Base-by-base conservation (phyloP, 1,284 basidiomycete genomes). In the Ceraceosorus bombacis region DNA sequence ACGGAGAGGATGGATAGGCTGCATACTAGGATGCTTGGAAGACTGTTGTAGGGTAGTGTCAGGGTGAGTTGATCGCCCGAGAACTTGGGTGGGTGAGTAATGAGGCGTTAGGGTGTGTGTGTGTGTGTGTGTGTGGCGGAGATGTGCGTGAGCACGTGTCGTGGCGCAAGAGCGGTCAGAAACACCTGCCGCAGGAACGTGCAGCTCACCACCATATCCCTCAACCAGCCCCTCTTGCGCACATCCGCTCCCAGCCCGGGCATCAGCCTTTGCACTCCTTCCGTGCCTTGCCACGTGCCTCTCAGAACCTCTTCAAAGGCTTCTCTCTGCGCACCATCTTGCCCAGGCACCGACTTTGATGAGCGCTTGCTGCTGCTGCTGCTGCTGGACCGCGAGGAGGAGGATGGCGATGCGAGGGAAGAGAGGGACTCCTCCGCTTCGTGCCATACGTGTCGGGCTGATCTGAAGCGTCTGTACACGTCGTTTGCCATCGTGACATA, bases 401-500 rank as follows among this genome's bases (percentile, higher is more conserved):
- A 27, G 17, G 9, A 36, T n/a, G 6, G 13, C 27, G 38, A 43
- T 15, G 12, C 38, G 41, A 12, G 13, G 41, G 60, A 58, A 46
- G 69, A 66, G 15, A 77, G 65, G n/a, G 66, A 63, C 46, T 72
- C 68, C 53, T 77, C 74, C 1, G 74, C 73, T 51, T 69, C 64
- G 38, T 71, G 65, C 74, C 75, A 77, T 13, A 74, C 63, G 10
- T 62, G 62, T 2, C 75, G 61, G 4, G 74, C 73, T 5, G 70
- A 60, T n/a, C 66, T 61, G 55, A 70, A 77, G 8, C 62, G 40
- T 15, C 70, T 62, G 65, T 71, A 77, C 41, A 76, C 64, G 41
- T 77, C 74, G 17, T 67, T 65, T 9, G 71, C 68, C 75, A 77
- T 75, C 61, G 69, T 70, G 13, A 76, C 73, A 60, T 76, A 76